These are phyloP conservation scores for Geosmithia morbida DNA, from an alignment of 2,329 filamentous ascomycete genomes.

Conservation along the genomic window DNA sequence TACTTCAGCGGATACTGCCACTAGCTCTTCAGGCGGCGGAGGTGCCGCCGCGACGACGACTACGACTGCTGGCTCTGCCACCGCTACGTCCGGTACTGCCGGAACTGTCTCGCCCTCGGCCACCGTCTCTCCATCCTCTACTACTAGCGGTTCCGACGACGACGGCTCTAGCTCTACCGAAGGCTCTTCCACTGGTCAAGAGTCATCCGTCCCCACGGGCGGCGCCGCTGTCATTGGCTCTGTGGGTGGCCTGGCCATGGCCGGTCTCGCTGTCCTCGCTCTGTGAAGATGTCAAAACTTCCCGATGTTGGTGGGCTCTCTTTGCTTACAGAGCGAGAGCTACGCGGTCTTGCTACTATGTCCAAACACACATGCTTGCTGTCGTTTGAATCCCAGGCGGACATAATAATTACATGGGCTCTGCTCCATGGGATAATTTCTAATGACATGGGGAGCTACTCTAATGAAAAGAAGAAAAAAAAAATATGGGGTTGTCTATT, in stretches of 20 bases:
- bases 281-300: conserved; percentile 13
- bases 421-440: no score
- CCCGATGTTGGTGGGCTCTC: no score
- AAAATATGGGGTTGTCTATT: no score
- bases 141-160: neutral
- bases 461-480: no score
- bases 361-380: no score
- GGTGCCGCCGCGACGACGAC: neutral
- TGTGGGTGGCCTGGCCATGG: conserved; percentile 16
- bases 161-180: conserved; percentile 5
- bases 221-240: conserved; percentile 15
- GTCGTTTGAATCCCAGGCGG: no score
- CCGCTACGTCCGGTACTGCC: no score
- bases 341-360: no score
- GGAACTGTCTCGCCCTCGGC: conserved; percentile 4
- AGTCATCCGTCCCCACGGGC: conserved; percentile 9
- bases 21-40: no score
- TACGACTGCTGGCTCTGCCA: conserved; percentile 1
- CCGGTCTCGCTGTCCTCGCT: conserved; percentile 16
- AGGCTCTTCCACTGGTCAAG: neutral
- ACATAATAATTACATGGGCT: no score
- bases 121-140: neutral
- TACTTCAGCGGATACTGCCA: conserved; percentile 1
- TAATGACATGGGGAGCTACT: no score
- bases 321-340: no score